Evolutionary conservation across 805 yeast species (phyloP), one percentile per base, ranked within the genome.

Genomic region (Wickerhamiella bombiphila): DNA sequence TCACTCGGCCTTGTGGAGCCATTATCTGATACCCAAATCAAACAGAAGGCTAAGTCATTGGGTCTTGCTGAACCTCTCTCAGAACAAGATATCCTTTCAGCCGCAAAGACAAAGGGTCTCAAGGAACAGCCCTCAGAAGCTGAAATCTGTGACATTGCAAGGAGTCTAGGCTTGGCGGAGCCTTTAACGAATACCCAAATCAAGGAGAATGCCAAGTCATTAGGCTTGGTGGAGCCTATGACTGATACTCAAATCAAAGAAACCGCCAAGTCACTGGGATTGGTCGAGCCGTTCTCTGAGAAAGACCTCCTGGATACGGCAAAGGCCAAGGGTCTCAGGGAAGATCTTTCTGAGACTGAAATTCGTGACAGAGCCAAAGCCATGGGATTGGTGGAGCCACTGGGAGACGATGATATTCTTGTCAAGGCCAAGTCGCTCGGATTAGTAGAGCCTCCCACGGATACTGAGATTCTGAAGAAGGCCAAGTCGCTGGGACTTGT

Each of bases 221-320:
- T 42, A 7, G 59, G 59, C 6, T 36, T 54, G 24, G 49, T 42
- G 9, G 47, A 40, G 9, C 45, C 46, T 2, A 17, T 37, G 4
- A 20, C 8, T 2, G 38, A 42, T 3, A 36, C 29, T 2, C 35
- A 45, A n/a, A 28, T 47, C 18, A 8, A 76, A 25, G 91, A 80
- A 55, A 70, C 70, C 8, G 85, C 79, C 32, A 80, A 71, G 53
- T 91, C 83, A 1, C 63, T 78, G 45, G 68, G 71, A 48, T 59
- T 83, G 37, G 91, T 93, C 1, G 55, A 68, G 3, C 59, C 65
- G 1, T 62, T 80, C 69, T 31, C 29, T 16, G 49, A 41, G 11
- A 26, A 24, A 5, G 38, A 38, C 15, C 34, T 42, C 14, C 8
- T 25, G 19, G 32, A 9, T 4, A 33, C 17, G 13, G 51, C 48